Conservation (phyloP, 108 stramenopile species). For the Phaeodactylum tricornutum region DNA sequence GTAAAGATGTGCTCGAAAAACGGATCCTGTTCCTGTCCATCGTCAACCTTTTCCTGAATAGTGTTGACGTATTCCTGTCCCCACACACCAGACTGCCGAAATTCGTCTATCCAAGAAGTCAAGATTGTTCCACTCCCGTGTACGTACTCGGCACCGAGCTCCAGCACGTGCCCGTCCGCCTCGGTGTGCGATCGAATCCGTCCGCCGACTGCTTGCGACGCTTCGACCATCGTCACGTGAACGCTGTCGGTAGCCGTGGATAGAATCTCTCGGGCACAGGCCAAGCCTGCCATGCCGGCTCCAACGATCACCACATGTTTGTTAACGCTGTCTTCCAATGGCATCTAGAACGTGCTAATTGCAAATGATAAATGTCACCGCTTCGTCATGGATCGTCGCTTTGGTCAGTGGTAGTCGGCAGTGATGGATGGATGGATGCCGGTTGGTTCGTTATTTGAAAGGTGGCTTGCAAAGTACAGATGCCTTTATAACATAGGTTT, state of each 20-base stretch:
- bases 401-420: too few relatives aligned
- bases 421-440: too few relatives aligned
- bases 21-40: not conserved
- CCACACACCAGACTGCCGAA: too few relatives aligned
- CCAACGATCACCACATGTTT: constrained; percentile 27
- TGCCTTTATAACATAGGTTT: too few relatives aligned
- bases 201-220: constrained; percentile 15
- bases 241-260: not conserved
- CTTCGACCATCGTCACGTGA: constrained; percentile 19
- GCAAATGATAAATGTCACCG: too few relatives aligned
- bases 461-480: too few relatives aligned
- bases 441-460: too few relatives aligned
- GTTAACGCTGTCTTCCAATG: too few relatives aligned
- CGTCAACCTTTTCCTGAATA: not conserved
- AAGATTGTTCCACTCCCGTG: constrained; percentile 20
- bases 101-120: constrained; percentile 15
- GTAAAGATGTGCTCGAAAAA: constrained; percentile 19
- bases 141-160: constrained; percentile 35
- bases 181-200: constrained; percentile 8
- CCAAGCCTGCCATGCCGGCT: constrained; percentile 24
- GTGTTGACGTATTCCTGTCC: constrained; percentile 1
- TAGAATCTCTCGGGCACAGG: constrained; percentile 19
- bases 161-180: constrained; percentile 10
- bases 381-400: too few relatives aligned
- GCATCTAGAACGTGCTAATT: too few relatives aligned